Evolutionary conservation across 768 basidiomycete genomes (phyloP), one percentile per base, ranked within the genome.

Genomic region (Fomitopsis serialis): DNA sequence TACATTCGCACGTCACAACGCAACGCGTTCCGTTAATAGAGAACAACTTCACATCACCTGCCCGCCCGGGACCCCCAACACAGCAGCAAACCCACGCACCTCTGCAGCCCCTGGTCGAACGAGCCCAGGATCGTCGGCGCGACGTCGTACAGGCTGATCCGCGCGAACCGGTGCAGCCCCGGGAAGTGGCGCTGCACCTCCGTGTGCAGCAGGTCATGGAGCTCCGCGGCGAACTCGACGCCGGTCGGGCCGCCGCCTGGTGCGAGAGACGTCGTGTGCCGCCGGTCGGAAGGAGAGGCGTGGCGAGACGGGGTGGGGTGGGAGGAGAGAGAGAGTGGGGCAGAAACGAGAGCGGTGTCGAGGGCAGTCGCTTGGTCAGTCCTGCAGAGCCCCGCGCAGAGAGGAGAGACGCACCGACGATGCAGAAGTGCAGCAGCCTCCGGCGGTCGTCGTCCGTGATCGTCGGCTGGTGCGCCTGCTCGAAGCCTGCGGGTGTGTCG

Each of bases 71-170:
- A 32, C 11, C 6, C 5, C 29, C 45, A 54, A 48, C 25, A 27
- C 52, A 44, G 11, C n/a, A 27, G 29, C 32, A 40, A 8, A 32
- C 29, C n/a, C 19, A 68, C 72, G 54, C 64, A 88, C 82, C 78
- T 70, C 22, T 79, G 76, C 48, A 92, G 71, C 7, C 75, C 79
- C 59, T 74, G 74, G 65, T 94, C 91, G 58, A 94, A 95, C 10
- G 61, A 76, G 13, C 83, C 82, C 1, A 95, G 75, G 51, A 95
- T 93, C 44, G 73, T 76, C 0, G 87, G 81, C 2, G 89, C 89
- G 10, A 90, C 87, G 61, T 94, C 92, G 63, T 90, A 90, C 13
- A 95, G 69, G 3, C 85, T 85, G 55, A 94, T 92, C 52, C 77
- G 80, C 12, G 82, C 79, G 48, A 89, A 63, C 43, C 75, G 76